Conservation (phyloP, 208 protist genomes). For the Endotrypanum monterogeii region DNA sequence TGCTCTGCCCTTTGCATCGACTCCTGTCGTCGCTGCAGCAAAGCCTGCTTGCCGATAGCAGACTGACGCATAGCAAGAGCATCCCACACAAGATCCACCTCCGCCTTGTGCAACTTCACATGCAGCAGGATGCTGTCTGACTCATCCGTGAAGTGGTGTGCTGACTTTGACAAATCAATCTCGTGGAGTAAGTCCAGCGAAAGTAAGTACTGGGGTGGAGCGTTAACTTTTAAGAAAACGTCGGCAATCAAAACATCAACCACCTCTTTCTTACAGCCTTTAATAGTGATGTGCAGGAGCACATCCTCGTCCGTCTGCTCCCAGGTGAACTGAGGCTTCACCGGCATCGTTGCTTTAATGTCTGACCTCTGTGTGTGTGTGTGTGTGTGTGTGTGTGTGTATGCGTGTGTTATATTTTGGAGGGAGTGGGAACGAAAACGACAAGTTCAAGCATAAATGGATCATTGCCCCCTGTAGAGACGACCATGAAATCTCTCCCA, state of each 20-base stretch:
- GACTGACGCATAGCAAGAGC: conserved; percentile 49
- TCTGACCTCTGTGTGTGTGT: not conserved
- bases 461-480: not conserved
- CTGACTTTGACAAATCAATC: conserved; percentile 56
- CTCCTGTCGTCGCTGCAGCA: conserved; percentile 66
- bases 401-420: not conserved
- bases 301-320: conserved; percentile 83
- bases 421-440: not conserved
- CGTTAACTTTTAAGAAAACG: conserved; percentile 87
- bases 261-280: conserved; percentile 78
- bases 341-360: conserved; percentile 60
- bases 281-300: conserved; percentile 69
- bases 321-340: conserved; percentile 86
- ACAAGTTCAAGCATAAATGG: not conserved
- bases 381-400: conserved; percentile 2
- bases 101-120: conserved; percentile 67
- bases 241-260: conserved; percentile 88
- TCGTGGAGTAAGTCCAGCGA: conserved; percentile 83
- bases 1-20: conserved; percentile 71
- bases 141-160: conserved; percentile 47
- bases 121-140: conserved; percentile 44
- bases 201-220: conserved; percentile 82
- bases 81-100: conserved; percentile 51
- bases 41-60: conserved; percentile 33
- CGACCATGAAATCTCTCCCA: not conserved